These are phyloP conservation scores for Fusarium denticulatum DNA, from an alignment of 2,329 filamentous ascomycete genomes.

Conservation along the genomic window DNA sequence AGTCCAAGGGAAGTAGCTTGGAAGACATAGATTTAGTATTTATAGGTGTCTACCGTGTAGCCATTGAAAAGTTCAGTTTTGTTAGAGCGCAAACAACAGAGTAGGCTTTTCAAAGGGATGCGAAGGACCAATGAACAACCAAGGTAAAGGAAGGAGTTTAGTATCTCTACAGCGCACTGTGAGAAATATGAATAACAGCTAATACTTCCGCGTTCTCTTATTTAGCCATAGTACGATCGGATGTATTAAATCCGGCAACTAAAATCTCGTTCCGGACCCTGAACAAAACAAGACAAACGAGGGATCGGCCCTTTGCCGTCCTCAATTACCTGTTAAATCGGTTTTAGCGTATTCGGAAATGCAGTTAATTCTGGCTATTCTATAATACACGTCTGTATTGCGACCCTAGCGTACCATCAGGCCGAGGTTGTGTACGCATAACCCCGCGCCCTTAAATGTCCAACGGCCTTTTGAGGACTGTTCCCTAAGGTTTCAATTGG, in stretches of 20 bases:
- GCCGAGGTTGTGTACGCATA: background rate
- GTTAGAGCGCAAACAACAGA: too few species aligned
- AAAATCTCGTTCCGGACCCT: background rate
- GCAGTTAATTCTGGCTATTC: background rate
- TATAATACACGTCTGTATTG: background rate
- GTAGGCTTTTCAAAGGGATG: too few species aligned
- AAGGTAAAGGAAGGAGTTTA: background rate
- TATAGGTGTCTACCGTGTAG: too few species aligned
- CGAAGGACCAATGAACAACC: fast-evolving
- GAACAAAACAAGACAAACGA: background rate
- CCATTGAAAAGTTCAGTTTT: too few species aligned
- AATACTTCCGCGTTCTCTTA: background rate
- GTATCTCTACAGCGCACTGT: fast-evolving
- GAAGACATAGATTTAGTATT: too few species aligned
- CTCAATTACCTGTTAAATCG: fast-evolving
- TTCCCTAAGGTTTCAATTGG: fast-evolving
- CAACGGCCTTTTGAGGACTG: background rate
- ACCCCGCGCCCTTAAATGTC: background rate
- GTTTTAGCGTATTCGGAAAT: background rate
- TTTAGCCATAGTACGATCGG: background rate
- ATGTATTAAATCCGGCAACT: fast-evolving
- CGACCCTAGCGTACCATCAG: background rate
- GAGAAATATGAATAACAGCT: fast-evolving
- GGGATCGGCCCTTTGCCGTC: background rate
- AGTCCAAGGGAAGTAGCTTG: too few species aligned